Base-by-base conservation (phyloP, 1,139 yeast genomes). In the Yamadazyma dushanensis region DNA sequence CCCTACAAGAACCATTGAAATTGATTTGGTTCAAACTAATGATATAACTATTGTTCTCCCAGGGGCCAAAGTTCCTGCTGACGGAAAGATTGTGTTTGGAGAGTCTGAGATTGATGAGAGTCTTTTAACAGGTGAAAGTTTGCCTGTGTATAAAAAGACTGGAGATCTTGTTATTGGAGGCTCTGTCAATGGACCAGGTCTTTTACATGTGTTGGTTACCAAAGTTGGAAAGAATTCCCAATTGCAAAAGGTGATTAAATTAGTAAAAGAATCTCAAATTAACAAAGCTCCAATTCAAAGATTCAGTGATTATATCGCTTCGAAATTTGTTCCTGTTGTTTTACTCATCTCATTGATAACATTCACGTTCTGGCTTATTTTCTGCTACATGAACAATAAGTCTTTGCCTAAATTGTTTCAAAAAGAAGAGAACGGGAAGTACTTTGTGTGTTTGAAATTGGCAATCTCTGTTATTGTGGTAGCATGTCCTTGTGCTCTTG, bases 401-500 rank as follows among this genome's bases (percentile, higher is more conserved):
- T 35, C 43, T 3, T 55, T 70, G 29, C 95, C 95, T 1, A 59
- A 52, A 13, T 70, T 77, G 9, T 85, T 89, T 55, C 50, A 56
- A n/a, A 63, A 64, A 32, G 73, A 73, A 21, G 60, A 57, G 15
- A 70, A 76, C 47, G 87, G 90, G 4, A 73, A 76, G 44, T 73
- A 77, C 47, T 82, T 77, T 60, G 79, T 80, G 18, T 80, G 96
- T 52, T 63, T 92, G 40, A 80, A 85, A 50, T 70, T 90, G 33
- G 84, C 95, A n/a, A 92, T 94, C 26, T 83, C 96, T 4, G 98
- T 92, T 7, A 77, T 92, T 47, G 96, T 92, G 9, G 97, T 92
- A 32, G 98, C 98, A 0, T 92, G 98, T 61, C 98, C 98, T 0
- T 92, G 97, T 72, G 97, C 97, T 0, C 66, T 92, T 21, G 98